Conservation (phyloP, 2,329 filamentous ascomycete genomes). For the Trichoderma oligosporum region DNA sequence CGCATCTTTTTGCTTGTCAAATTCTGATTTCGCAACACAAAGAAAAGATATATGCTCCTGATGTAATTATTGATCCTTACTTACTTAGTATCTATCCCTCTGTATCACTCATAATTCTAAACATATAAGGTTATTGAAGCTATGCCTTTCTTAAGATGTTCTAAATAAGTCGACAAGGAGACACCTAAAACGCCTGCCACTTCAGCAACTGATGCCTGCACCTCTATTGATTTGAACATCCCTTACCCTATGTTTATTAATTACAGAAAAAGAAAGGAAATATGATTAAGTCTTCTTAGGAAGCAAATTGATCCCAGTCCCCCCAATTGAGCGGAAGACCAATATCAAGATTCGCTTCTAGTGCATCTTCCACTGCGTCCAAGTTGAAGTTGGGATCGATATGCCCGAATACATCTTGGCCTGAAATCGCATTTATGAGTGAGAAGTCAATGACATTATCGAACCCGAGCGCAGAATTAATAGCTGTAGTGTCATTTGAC, state of each 20-base stretch:
- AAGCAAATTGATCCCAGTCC: conserved; percentile 40
- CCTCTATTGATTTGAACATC: background rate
- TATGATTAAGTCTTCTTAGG: conserved; percentile 20
- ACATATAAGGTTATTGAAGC: too few relatives aligned
- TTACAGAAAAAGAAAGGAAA: background rate
- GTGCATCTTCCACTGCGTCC: conserved; percentile 50
- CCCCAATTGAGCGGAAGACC: conserved; percentile 51
- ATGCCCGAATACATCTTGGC: conserved; percentile 52
- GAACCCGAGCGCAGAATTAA: conserved; percentile 29
- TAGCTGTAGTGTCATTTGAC: conserved; percentile 26
- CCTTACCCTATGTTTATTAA: background rate
- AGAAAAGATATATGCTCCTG: too few relatives aligned
- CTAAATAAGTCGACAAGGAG: background rate
- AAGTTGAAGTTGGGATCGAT: conserved; percentile 55
- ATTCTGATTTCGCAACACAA: too few relatives aligned
- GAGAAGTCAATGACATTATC: conserved; percentile 41
- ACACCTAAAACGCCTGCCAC: background rate
- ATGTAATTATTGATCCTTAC: too few relatives aligned
- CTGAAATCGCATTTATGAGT: conserved; percentile 42
- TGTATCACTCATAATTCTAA: too few relatives aligned
- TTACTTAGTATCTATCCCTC: too few relatives aligned
- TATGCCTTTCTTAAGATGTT: too few relatives aligned
- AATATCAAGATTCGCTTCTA: conserved; percentile 54
- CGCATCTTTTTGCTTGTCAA: too few relatives aligned
- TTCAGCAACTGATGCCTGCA: background rate